Evolutionary conservation across 2,329 filamentous ascomycete species (phyloP).

Genomic region (Cercospora sp.): DNA sequence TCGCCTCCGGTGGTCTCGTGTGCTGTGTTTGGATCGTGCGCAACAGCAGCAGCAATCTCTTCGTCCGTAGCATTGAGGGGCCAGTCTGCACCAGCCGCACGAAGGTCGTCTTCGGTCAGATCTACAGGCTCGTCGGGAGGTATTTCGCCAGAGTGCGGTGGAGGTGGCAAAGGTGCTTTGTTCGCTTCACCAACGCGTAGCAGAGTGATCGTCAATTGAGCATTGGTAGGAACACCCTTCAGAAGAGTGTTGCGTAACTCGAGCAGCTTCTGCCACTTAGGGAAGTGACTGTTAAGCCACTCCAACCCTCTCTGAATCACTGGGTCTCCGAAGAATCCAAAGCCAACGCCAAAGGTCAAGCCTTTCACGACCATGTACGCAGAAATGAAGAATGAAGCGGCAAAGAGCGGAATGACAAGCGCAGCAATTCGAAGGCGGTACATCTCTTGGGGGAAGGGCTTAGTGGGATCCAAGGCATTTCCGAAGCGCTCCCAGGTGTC

Average conservation of each 20-base stretch:
- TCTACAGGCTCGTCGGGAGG: slow-evolving; percentile 54
- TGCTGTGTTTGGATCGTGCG: slow-evolving; percentile 47
- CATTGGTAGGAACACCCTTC: slow-evolving; percentile 81
- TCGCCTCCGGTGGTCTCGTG: slow-evolving; percentile 55
- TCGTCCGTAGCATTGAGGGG: slow-evolving; percentile 62
- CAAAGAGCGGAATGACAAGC: slow-evolving; percentile 47
- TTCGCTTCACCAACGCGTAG: slow-evolving; percentile 80
- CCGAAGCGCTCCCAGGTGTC: slow-evolving; percentile 65
- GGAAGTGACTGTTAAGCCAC: slow-evolving; percentile 62
- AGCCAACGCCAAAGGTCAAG: slow-evolving; percentile 65
- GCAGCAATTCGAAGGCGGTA: slow-evolving; percentile 50
- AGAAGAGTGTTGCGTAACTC: slow-evolving; percentile 74
- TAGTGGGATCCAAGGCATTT: slow-evolving; percentile 54
- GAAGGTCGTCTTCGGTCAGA: slow-evolving; percentile 52
- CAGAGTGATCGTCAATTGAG: slow-evolving; percentile 77
- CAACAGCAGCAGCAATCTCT: slow-evolving; percentile 65
- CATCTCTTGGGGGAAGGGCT: slow-evolving; percentile 49
- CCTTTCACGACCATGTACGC: slow-evolving; percentile 61
- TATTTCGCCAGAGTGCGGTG: slow-evolving; percentile 46
- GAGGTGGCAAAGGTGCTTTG: slow-evolving; percentile 71
- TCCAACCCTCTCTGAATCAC: slow-evolving; percentile 61
- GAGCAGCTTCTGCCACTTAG: slow-evolving; percentile 73
- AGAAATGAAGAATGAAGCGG: slow-evolving; percentile 47
- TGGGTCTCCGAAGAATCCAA: slow-evolving; percentile 79
- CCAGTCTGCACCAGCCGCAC: slow-evolving; percentile 53